Evolutionary conservation across 148 eudicot genomes (phyloP), one percentile per base, ranked within the genome.

Genomic region (Fallopia convolvulus): DNA sequence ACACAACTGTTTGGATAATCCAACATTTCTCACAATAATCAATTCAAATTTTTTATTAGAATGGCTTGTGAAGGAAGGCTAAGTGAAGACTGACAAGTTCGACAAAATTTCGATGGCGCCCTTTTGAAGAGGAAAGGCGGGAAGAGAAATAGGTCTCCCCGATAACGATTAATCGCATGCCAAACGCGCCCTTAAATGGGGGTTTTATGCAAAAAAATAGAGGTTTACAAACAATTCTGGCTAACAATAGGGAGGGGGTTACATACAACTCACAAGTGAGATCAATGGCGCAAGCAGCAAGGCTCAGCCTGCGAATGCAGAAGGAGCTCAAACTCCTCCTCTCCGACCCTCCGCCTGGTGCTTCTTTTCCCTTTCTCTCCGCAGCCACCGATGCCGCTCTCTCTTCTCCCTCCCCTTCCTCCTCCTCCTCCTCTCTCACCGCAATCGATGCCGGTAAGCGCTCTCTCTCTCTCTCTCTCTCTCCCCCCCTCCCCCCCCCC

Each of bases 261-360:
- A 52, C 61, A 55, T 17, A 52, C 61, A 55, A 55, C 9, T 55
- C 21, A n/a, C 9, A 55, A 55, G 60, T 21, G 60, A 23, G 60
- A 55, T 18, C 60, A 77, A 86, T 86, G 89, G 87, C 87, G 17
- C 89, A 86, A 41, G 87, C 87, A 8, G 85, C 87, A 42, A 79
- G 89, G 46, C 83, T 82, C 66, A 84, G 77, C 72, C 85, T 79
- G 42, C 87, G 91, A 71, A 86, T 88, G 91, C 91, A 88, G 68
- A 88, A 86, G 79, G 91, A 88, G 82, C 71, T 88, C 21, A 84
- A 84, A 77, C 87, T 88, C 17, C 84, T 88, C 17, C 82, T 86
- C 80, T 78, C 89, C 66, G 91, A 88, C 7, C 91, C 91, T 7
- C 91, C 91, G 26, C 89, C 81, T 40, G 82, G 80, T 74, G 87